phyloP scores from a whole-genome alignment of 2,329 filamentous ascomycete species.

The Aspergillus pseudotamarii region DNA sequence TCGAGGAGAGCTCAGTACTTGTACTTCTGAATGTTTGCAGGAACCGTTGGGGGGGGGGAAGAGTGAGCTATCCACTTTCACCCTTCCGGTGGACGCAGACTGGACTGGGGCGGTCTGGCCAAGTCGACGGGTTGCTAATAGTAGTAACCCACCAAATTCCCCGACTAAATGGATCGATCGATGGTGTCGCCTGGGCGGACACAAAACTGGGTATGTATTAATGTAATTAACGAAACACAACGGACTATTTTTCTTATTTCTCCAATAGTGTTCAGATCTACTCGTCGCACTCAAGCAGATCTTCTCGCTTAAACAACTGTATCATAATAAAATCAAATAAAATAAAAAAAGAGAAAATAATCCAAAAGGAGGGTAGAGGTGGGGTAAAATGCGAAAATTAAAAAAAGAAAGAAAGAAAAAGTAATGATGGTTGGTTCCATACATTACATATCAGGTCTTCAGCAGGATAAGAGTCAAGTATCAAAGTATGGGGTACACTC shows the following conservation, averaged over 20 bases:
- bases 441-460: conserved; percentile 1
- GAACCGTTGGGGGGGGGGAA: conserved; percentile 32
- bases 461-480: conserved; percentile 1
- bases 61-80: conserved; percentile 16
- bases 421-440: background rate
- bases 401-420: conserved; percentile 3
- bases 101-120: conserved; percentile 8
- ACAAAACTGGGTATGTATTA: background rate
- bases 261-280: background rate
- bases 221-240: background rate
- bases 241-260: background rate
- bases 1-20: conserved; percentile 16
- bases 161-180: conserved; percentile 6
- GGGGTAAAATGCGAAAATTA: background rate
- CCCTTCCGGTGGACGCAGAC: conserved; percentile 2
- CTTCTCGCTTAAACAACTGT: background rate
- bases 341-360: background rate
- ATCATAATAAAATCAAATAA: too few relatives aligned
- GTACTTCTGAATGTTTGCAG: conserved; percentile 12
- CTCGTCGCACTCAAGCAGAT: background rate
- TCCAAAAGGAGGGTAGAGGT: background rate
- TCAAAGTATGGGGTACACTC: conserved; percentile 6
- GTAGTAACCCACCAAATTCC: conserved; percentile 3
- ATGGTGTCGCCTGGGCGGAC: conserved; percentile 2
- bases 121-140: conserved; percentile 5